Percentiles rank a stretch among this genome's conserved stretches.
phyloP scores from a whole-genome alignment of 192 early-diverging fungal species.

The Entophlyctis helioformis region DNA sequence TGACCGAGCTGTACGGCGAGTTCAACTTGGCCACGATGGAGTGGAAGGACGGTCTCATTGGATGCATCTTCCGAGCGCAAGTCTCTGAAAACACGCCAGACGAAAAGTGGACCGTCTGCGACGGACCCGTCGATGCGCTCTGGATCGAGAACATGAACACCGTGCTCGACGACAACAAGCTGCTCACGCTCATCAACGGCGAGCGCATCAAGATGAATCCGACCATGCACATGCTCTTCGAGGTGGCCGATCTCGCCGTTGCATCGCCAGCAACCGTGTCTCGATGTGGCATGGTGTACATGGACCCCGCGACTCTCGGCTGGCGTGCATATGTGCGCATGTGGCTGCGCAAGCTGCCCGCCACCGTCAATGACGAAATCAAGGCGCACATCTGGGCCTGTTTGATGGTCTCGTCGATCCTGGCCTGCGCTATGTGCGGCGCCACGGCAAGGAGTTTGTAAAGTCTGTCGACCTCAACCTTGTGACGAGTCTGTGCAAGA shows the following conservation, averaged over 20 bases:
- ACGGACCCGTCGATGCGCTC: slow-evolving; percentile 49
- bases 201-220: slow-evolving; percentile 50
- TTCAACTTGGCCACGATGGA: slow-evolving; percentile 54
- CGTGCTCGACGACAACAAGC: slow-evolving; percentile 53
- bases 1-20: slow-evolving; percentile 51
- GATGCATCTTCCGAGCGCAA: slow-evolving; percentile 36
- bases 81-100: slow-evolving; percentile 37
- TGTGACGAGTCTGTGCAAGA: slow-evolving; percentile 31
- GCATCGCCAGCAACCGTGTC: slow-evolving; percentile 50
- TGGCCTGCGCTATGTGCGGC: slow-evolving; percentile 36
- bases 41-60: slow-evolving; percentile 53
- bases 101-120: slow-evolving; percentile 52
- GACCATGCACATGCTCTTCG: slow-evolving; percentile 54
- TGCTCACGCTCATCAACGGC: slow-evolving; percentile 50
- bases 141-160: slow-evolving; percentile 60
- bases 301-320: slow-evolving; percentile 42
- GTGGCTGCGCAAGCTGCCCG: slow-evolving; percentile 31
- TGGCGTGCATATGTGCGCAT: slow-evolving; percentile 35
- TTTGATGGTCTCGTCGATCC: slow-evolving; percentile 31
- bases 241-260: slow-evolving; percentile 49
- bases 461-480: slow-evolving; percentile 40
- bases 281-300: slow-evolving; percentile 52
- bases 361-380: slow-evolving; percentile 17
- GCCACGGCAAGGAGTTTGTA: slow-evolving; percentile 38
- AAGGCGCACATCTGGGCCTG: slow-evolving; percentile 23